phyloP scores from a whole-genome alignment of 1,139 yeast genomes.

The Kurtzmaniella quercitrusa region DNA sequence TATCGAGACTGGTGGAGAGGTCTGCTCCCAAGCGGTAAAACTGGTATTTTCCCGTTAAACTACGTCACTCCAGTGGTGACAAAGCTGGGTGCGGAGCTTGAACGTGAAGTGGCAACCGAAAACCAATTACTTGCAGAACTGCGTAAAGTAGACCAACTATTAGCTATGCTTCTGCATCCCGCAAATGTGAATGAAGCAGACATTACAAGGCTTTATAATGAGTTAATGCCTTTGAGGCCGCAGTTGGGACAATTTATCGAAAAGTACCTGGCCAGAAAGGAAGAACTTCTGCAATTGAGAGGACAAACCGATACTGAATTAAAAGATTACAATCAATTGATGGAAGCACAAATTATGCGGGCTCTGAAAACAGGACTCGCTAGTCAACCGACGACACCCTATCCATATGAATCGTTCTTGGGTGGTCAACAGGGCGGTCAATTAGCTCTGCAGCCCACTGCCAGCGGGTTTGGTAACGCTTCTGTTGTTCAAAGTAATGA shows the following conservation, averaged over 20 bases:
- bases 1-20: constrained; percentile 98
- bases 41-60: constrained; percentile 92
- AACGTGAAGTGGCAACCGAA: constrained; percentile 29
- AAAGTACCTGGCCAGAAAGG: constrained; percentile 67
- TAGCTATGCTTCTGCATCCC: constrained; percentile 53
- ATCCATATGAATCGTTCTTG: constrained; percentile 8
- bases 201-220: constrained; percentile 57
- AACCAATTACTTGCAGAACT: constrained; percentile 27
- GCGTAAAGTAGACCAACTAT: constrained; percentile 59
- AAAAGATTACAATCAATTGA: constrained; percentile 61
- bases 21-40: constrained; percentile 63
- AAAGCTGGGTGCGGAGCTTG: constrained; percentile 49
- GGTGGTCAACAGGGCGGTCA: neutral
- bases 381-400: constrained; percentile 6
- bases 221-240: constrained; percentile 69
- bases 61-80: constrained; percentile 80
- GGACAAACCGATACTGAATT: constrained; percentile 67
- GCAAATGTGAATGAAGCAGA: constrained; percentile 34
- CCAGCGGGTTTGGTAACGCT: constrained; percentile 14
- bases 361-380: constrained; percentile 9
- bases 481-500: constrained; percentile 2
- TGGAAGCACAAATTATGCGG: constrained; percentile 47
- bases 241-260: constrained; percentile 69
- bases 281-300: constrained; percentile 70
- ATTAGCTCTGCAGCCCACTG: constrained; percentile 13